Percentiles rank a stretch among this genome's conserved stretches.
These are phyloP conservation scores for Begonia masoniana DNA, from an alignment of 306 rosid species.

Conservation along the genomic window DNA sequence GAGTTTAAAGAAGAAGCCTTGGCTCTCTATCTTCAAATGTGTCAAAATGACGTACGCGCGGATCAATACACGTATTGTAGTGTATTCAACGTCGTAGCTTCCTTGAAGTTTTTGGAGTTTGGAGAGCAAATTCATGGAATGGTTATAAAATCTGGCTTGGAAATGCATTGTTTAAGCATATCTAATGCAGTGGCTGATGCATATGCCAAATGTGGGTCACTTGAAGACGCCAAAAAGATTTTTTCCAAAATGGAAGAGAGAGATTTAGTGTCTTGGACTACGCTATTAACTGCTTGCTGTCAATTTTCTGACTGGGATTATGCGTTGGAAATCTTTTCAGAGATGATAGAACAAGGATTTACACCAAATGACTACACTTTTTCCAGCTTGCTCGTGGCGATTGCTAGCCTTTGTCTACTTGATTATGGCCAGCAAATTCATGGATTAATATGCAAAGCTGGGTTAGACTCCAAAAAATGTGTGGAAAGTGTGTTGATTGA, in stretches of 20 bases:
- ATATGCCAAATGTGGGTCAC: constrained; percentile 44
- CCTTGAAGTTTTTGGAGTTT: constrained; percentile 20
- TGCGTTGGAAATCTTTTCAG: constrained; percentile 45
- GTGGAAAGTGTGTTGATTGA: constrained; percentile 60
- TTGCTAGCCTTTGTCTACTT: constrained; percentile 49
- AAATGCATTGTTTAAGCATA: constrained; percentile 21
- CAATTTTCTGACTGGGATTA: constrained; percentile 49
- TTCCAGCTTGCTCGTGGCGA: constrained; percentile 47
- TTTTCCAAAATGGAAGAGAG: constrained; percentile 48
- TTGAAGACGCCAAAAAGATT: constrained; percentile 41
- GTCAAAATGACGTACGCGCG: constrained; percentile 22
- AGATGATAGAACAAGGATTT: constrained; percentile 40
- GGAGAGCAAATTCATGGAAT: constrained; percentile 33
- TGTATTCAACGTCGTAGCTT: constrained; percentile 48
- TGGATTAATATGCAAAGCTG: constrained; percentile 43
- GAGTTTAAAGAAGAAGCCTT: constrained; percentile 39
- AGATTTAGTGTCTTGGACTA: constrained; percentile 74
- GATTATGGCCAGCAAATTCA: constrained; percentile 59
- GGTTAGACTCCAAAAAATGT: constrained; percentile 38
- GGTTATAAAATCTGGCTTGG: constrained; percentile 39
- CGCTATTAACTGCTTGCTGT: constrained; percentile 48
- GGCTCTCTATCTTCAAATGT: constrained; percentile 44
- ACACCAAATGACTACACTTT: constrained; percentile 54
- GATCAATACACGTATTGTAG: constrained; percentile 59
- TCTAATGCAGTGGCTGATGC: constrained; percentile 55